Evolutionary conservation across 2,329 filamentous ascomycete genomes (phyloP).

Genomic region (Fusarium poae): DNA sequence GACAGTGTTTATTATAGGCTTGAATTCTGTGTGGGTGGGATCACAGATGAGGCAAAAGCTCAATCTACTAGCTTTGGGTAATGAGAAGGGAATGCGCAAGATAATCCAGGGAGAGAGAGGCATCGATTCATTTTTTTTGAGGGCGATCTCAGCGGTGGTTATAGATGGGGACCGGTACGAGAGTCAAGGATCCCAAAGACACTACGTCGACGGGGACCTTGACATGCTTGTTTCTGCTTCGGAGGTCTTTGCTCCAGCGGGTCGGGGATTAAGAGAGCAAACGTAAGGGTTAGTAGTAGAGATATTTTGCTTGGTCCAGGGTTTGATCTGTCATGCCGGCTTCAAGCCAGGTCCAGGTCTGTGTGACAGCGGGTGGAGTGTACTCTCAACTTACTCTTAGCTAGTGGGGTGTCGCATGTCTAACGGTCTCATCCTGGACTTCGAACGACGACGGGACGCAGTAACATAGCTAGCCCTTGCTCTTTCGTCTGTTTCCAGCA

Average conservation of each 20-base stretch:
- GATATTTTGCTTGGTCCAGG: conserved; percentile 39
- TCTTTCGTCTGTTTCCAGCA: neutral
- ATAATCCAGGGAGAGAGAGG: conserved; percentile 12
- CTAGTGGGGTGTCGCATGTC: conserved; percentile 34
- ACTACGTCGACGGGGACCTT: conserved; percentile 38
- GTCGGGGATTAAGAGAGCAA: conserved; percentile 38
- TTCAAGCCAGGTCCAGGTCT: conserved; percentile 45
- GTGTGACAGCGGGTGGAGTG: conserved; percentile 38
- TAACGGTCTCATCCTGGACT: conserved; percentile 34
- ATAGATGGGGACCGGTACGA: conserved; percentile 27
- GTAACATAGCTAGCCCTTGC: neutral
- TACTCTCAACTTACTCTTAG: conserved; percentile 10
- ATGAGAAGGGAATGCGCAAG: conserved; percentile 1
- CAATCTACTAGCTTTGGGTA: conserved; percentile 25
- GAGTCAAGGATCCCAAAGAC: conserved; percentile 30
- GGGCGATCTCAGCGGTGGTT: conserved; percentile 34
- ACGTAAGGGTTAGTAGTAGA: conserved; percentile 35
- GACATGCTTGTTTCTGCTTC: conserved; percentile 40
- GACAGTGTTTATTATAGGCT: conserved; percentile 27
- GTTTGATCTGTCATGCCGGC: conserved; percentile 35
- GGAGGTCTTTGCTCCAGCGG: conserved; percentile 37
- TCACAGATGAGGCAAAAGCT: conserved; percentile 19
- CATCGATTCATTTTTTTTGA: conserved; percentile 16
- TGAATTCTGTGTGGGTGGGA: conserved; percentile 23
- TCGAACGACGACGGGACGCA: conserved; percentile 42